Percentiles rank a stretch among this genome's conserved stretches.
phyloP scores from a whole-genome alignment of 768 basidiomycete genomes.

The Austroboletus eburneus region DNA sequence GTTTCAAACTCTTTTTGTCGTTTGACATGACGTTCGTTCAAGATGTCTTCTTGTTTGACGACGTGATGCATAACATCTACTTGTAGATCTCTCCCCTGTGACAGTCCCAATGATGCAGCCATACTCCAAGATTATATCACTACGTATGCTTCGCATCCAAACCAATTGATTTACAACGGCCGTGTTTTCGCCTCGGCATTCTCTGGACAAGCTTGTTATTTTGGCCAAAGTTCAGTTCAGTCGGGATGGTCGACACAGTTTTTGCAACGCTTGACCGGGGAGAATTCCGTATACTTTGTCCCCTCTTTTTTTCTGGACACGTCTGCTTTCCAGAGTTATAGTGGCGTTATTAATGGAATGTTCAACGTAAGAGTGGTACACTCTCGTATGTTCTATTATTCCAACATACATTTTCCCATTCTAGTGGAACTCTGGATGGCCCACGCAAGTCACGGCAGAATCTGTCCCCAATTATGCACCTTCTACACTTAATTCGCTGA shows the following conservation, averaged over 20 bases:
- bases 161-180: constrained; percentile 48
- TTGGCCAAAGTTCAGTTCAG: constrained; percentile 49
- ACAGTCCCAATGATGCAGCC: constrained; percentile 42
- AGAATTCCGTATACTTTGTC: constrained; percentile 51
- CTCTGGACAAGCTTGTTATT: constrained; percentile 63
- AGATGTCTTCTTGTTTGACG: neutral
- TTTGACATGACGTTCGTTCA: constrained; percentile 69
- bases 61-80: neutral
- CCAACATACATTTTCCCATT: constrained; percentile 6
- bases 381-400: constrained; percentile 7
- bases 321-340: constrained; percentile 41
- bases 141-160: constrained; percentile 51
- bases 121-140: constrained; percentile 51
- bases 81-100: constrained; percentile 52
- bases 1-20: constrained; percentile 73
- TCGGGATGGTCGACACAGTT: constrained; percentile 60
- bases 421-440: constrained; percentile 83
- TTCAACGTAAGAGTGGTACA: constrained; percentile 45
- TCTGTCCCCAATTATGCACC: constrained; percentile 4
- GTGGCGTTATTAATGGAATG: constrained; percentile 50
- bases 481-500: constrained; percentile 26
- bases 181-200: constrained; percentile 66
- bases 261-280: constrained; percentile 41
- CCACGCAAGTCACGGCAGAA: constrained; percentile 47
- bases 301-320: constrained; percentile 69